These are phyloP conservation scores for Daldinia eschscholtzii DNA, from an alignment of 2,329 filamentous ascomycete species.

Conservation along the genomic window DNA sequence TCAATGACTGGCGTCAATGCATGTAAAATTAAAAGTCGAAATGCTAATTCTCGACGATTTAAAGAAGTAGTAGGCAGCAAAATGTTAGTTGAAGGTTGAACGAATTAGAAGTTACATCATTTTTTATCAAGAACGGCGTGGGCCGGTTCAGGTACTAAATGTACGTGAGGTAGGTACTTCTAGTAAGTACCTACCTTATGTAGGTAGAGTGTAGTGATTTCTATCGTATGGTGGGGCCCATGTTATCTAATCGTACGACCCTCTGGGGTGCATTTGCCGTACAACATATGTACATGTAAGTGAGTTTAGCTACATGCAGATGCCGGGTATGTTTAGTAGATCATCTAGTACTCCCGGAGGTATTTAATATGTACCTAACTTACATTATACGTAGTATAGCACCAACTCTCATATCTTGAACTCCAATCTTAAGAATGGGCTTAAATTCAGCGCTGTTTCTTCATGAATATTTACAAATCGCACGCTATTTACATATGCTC, in stretches of 20 bases:
- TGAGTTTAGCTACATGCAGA: not conserved
- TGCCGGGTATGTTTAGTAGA: not conserved
- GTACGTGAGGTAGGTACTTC: not conserved
- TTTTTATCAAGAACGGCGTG: slow-evolving; percentile 10
- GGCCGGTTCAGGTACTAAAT: not conserved
- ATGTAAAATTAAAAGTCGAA: not conserved
- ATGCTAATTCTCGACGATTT: not conserved
- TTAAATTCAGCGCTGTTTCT: not conserved
- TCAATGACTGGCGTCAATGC: not conserved
- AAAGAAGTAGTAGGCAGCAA: not conserved
- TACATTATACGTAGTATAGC: no score
- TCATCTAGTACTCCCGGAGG: no score
- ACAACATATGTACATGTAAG: not conserved
- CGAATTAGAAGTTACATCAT: slow-evolving; percentile 16
- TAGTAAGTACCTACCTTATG: not conserved
- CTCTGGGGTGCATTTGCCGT: not conserved
- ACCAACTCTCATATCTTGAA: not conserved
- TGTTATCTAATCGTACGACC: slow-evolving; percentile 17
- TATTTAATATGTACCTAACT: no score
- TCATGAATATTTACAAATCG: not conserved
- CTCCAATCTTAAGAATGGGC: not conserved
- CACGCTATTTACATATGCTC: not conserved
- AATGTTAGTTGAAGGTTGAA: slow-evolving; percentile 4
- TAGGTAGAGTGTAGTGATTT: not conserved
- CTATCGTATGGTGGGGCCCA: not conserved